A percentile compares a stretch with the other conserved stretches of the same genome.
phyloP scores from a whole-genome alignment of 441 rosid species.

The Brassica balearica region DNA sequence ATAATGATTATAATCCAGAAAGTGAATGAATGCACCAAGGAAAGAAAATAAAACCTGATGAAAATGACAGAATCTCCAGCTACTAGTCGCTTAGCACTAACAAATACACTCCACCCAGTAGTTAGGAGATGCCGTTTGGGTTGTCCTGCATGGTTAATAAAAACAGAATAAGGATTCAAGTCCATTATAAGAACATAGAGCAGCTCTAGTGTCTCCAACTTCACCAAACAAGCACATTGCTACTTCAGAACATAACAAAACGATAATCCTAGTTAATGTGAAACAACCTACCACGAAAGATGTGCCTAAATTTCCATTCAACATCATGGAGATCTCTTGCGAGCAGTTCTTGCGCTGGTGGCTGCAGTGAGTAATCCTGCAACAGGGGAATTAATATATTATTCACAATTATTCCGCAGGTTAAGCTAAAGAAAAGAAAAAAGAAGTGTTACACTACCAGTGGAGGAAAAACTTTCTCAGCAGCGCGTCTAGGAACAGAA shows the following conservation, averaged over 20 bases:
- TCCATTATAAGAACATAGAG: conserved; percentile 16
- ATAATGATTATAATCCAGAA: neutral
- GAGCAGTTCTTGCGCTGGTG: conserved; percentile 63
- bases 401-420: neutral
- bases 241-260: conserved; percentile 13
- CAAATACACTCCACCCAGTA: conserved; percentile 84
- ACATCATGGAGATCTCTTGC: conserved; percentile 73
- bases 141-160: conserved; percentile 56
- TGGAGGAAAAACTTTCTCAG: conserved; percentile 77
- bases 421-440: conserved; percentile 1
- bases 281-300: conserved; percentile 56
- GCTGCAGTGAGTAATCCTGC: conserved; percentile 46
- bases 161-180: neutral
- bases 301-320: conserved; percentile 74
- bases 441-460: conserved; percentile 52
- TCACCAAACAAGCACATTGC: neutral
- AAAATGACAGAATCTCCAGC: conserved; percentile 79
- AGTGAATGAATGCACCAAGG: neutral
- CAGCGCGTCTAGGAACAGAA: conserved; percentile 77
- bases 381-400: neutral
- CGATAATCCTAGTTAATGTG: neutral
- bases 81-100: conserved; percentile 73
- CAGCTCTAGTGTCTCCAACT: neutral
- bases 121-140: conserved; percentile 81
- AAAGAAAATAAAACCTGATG: conserved; percentile 53